phyloP scores from a whole-genome alignment of 768 basidiomycete genomes.

The Amanita phalloides region DNA sequence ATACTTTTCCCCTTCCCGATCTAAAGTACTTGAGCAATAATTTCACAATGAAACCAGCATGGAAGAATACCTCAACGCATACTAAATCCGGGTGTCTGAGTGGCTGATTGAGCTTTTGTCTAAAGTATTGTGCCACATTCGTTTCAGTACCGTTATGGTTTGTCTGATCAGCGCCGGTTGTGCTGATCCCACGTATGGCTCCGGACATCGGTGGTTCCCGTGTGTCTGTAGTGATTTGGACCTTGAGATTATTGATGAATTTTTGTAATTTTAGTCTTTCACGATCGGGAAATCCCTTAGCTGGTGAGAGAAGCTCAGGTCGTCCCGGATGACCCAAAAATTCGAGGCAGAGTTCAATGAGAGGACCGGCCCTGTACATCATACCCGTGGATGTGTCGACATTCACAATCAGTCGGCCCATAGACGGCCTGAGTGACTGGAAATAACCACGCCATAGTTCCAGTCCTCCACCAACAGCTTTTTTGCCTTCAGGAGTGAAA shows the following conservation, averaged over 20 bases:
- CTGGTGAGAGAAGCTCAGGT: slow-evolving; percentile 18
- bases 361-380: slow-evolving; percentile 58
- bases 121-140: slow-evolving; percentile 14
- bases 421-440: slow-evolving; percentile 63
- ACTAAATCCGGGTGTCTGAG: slow-evolving; percentile 36
- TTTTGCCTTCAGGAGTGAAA: slow-evolving; percentile 47
- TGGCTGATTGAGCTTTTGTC: slow-evolving; percentile 13
- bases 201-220: slow-evolving; percentile 19
- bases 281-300: slow-evolving; percentile 33
- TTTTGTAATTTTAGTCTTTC: slow-evolving; percentile 30
- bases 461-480: slow-evolving; percentile 48
- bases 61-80: slow-evolving; percentile 38
- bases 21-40: slow-evolving; percentile 20
- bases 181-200: slow-evolving; percentile 44
- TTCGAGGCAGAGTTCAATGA: slow-evolving; percentile 49
- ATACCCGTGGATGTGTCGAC: slow-evolving; percentile 70
- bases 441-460: slow-evolving; percentile 75
- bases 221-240: slow-evolving; percentile 15
- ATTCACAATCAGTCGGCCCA: slow-evolving; percentile 57
- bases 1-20: slow-evolving; percentile 49
- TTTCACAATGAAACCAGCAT: background rate
- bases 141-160: slow-evolving; percentile 30
- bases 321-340: slow-evolving; percentile 26
- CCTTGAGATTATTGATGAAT: slow-evolving; percentile 25
- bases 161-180: slow-evolving; percentile 33